These are phyloP conservation scores for Chytriomyces hyalinus DNA, from an alignment of 192 early-diverging fungal genomes.

Conservation along the genomic window DNA sequence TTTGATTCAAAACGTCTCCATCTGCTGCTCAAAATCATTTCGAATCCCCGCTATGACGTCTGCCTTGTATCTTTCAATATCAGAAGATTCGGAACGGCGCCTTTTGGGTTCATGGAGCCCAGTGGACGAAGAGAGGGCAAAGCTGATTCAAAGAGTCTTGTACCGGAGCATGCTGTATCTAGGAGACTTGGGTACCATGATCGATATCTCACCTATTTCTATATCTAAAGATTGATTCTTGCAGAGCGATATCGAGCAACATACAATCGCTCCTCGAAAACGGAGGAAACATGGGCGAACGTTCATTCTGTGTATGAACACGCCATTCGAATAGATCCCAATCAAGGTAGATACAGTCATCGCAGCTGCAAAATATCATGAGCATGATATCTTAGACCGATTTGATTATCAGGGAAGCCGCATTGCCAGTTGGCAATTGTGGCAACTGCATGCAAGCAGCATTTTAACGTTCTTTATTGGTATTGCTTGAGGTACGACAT, in stretches of 20 bases:
- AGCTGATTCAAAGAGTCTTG: slow-evolving; percentile 15
- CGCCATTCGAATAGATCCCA: slow-evolving; percentile 13
- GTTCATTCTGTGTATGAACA: slow-evolving; percentile 7
- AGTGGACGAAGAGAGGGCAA: slow-evolving; percentile 7
- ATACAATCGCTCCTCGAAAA: not conserved
- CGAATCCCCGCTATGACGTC: not conserved
- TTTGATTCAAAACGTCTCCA: slow-evolving; percentile 38
- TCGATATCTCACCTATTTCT: not conserved
- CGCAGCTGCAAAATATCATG: too few relatives aligned
- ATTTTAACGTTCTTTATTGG: slow-evolving; percentile 51
- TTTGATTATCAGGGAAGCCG: slow-evolving; percentile 42
- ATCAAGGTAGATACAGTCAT: slow-evolving; percentile 8
- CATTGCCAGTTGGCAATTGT: slow-evolving; percentile 49
- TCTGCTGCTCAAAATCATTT: not conserved
- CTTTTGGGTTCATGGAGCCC: not conserved
- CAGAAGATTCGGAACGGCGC: slow-evolving; percentile 1
- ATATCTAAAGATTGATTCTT: not conserved
- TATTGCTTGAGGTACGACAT: slow-evolving; percentile 44
- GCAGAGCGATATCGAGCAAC: slow-evolving; percentile 26
- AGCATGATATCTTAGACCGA: too few relatives aligned
- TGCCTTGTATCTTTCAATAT: not conserved
- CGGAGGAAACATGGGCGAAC: not conserved
- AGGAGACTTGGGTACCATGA: slow-evolving; percentile 44
- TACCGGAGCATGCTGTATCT: slow-evolving; percentile 39
- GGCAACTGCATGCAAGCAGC: slow-evolving; percentile 30